Base-by-base conservation (phyloP, 2,329 filamentous ascomycete genomes). In the Dactylellina parvicollis region DNA sequence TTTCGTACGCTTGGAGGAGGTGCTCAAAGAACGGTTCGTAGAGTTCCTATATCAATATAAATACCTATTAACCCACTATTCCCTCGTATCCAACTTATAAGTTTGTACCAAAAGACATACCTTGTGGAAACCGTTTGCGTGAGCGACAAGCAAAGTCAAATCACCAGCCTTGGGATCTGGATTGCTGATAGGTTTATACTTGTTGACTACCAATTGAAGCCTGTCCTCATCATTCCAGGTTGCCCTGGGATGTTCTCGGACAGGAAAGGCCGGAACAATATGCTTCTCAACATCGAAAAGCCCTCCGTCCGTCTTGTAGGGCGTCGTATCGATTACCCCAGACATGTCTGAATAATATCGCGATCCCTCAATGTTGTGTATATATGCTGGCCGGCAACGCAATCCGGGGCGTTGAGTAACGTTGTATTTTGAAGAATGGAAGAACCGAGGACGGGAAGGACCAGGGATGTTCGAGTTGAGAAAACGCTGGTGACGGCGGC, bases 11-110 rank as follows among this genome's bases (percentile, higher is more conserved):
- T 16, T 84, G 81, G 76, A 90, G 83, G 1, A 97, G 83, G 56
- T 96, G 92, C 70, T 94, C 91, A 90, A 92, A 97, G 0, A 97
- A 83, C 0, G 94, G 91, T 78, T 97, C 93, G 79, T 97, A 97
- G 1, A 97, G 82, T 83, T 98, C 94, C 90, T 92, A 64, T 40
- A 40, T 40, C 36, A 40, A 34, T 12, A 34, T 5, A 12, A 12
- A 7, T 12, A 34, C 30, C 5, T 34, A 7, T 34, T 34, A 34
- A 12, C 30, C 30, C 30, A 34, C 30, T 12, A 34, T n/a, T n/a
- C 30, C 12, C 30, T 34, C 5, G 30, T 34, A 12, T 12, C 12
- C 30, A 7, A 12, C 5, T 5, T 7, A 34, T 34, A 34, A 7
- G 30, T 12, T 34, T 5, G 4, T 18, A 44, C 38, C 7, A 10